Percentiles rank a stretch among this genome's conserved stretches.
Conservation (phyloP, 768 basidiomycete species). For the Termitomyces sp. region DNA sequence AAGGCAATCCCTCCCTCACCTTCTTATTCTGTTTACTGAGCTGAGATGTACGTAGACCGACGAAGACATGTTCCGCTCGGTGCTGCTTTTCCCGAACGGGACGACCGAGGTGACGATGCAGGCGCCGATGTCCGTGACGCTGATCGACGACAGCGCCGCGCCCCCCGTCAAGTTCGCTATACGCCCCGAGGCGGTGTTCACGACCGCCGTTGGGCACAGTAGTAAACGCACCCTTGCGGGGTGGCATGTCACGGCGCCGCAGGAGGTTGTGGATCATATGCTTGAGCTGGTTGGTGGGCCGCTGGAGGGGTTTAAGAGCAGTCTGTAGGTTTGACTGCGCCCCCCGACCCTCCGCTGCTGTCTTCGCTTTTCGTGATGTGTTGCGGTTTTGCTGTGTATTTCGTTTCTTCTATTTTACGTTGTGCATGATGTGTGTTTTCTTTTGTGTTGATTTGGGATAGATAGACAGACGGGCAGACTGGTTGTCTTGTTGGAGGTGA, state of each 20-base stretch:
- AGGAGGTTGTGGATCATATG: slow-evolving; percentile 82
- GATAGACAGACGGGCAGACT: no score
- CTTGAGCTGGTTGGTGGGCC: slow-evolving; percentile 43
- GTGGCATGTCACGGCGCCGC: slow-evolving; percentile 90
- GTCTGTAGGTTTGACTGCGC: neutral
- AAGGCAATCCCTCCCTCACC: slow-evolving; percentile 59
- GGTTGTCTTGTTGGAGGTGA: no score
- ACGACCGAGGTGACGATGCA: slow-evolving; percentile 27
- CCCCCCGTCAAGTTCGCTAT: slow-evolving; percentile 58
- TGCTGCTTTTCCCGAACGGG: slow-evolving; percentile 56
- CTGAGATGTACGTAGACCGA: slow-evolving; percentile 64
- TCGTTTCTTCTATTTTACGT: no score
- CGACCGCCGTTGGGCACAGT: slow-evolving; percentile 89
- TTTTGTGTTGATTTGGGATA: no score
- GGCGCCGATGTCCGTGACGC: slow-evolving; percentile 49
- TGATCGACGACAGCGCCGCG: slow-evolving; percentile 37
- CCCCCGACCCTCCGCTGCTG: no score
- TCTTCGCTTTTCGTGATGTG: no score
- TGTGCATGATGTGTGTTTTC: no score
- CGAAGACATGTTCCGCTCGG: slow-evolving; percentile 98
- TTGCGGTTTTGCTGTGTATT: no score
- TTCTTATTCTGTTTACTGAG: neutral
- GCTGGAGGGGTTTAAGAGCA: slow-evolving; percentile 2
- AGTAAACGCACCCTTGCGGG: slow-evolving; percentile 85
- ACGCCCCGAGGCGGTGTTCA: slow-evolving; percentile 71